Conservation (phyloP, 1,284 basidiomycete species). For the Sphaerobolus stellatus region DNA sequence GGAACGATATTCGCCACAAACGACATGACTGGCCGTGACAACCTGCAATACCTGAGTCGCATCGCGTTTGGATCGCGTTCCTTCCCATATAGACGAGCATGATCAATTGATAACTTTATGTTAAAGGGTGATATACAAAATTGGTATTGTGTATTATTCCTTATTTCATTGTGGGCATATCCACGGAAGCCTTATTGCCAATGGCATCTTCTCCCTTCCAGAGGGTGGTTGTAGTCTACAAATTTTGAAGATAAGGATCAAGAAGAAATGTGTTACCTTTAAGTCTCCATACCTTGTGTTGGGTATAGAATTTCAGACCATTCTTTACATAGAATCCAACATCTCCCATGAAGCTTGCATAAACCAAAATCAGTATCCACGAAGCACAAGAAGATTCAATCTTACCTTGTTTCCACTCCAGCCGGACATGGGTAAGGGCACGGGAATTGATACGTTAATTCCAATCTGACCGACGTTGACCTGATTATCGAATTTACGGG, state of each 20-base stretch:
- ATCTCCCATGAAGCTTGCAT: conserved; percentile 83
- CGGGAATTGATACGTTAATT: conserved; percentile 91
- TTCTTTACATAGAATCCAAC: conserved; percentile 88
- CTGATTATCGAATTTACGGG: conserved; percentile 87
- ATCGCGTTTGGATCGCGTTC: too few species aligned
- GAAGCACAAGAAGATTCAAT: conserved; percentile 7
- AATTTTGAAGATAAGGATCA: conserved; percentile 3
- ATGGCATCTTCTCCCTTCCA: conserved; percentile 84
- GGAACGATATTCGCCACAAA: too few species aligned
- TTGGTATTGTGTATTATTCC: too few species aligned
- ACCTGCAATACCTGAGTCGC: too few species aligned
- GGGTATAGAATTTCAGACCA: conserved; percentile 89
- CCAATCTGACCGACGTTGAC: conserved; percentile 93
- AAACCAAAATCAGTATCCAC: conserved; percentile 45
- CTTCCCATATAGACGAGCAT: too few species aligned
- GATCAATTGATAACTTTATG: too few species aligned
- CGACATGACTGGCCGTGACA: too few species aligned
- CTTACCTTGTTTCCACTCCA: conserved; percentile 87
- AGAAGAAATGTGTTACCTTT: neutral
- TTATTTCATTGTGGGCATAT: conserved; percentile 80
- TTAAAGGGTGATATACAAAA: too few species aligned
- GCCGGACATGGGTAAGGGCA: conserved; percentile 89
- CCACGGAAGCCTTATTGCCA: conserved; percentile 71
- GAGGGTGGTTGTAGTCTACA: conserved; percentile 75
- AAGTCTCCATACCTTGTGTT: conserved; percentile 63